Conservation (phyloP, 2,329 filamentous ascomycete species). For the Aphanoascus verrucosus region DNA sequence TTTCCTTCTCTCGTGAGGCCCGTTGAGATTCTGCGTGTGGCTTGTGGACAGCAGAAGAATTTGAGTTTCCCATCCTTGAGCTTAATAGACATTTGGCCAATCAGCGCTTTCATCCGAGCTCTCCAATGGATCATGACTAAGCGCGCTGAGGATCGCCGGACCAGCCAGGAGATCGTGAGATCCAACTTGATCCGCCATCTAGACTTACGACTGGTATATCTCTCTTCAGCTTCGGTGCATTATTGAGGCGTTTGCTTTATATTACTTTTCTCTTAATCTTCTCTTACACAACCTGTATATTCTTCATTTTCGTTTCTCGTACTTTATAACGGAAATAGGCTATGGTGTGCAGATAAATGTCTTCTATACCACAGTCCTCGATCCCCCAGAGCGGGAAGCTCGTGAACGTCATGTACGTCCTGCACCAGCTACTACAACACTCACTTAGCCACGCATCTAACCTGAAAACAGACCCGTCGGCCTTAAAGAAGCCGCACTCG, state of each 20-base stretch:
- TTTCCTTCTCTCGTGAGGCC: neutral
- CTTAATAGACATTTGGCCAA: slow-evolving; percentile 1
- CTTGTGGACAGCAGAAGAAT: slow-evolving; percentile 1
- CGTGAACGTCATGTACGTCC: slow-evolving; percentile 37
- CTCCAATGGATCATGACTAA: slow-evolving; percentile 4
- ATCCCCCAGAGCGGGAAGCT: slow-evolving; percentile 36
- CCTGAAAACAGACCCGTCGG: slow-evolving; percentile 54
- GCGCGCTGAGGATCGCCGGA: neutral
- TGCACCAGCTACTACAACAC: neutral
- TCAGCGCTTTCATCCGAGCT: neutral
- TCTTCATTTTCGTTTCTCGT: neutral
- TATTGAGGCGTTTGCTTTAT: slow-evolving; percentile 1
- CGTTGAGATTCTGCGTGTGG: neutral
- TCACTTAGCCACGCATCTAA: neutral
- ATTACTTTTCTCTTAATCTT: neutral
- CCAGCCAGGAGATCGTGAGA: neutral
- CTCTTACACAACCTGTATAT: neutral
- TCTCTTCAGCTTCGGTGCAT: neutral
- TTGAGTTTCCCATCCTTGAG: slow-evolving; percentile 4
- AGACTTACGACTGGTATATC: neutral
- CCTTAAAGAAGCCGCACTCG: slow-evolving; percentile 87
- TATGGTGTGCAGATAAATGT: slow-evolving; percentile 31
- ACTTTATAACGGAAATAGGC: neutral
- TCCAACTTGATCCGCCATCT: neutral
- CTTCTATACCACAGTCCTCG: slow-evolving; percentile 29